Conservation (phyloP, 2,329 filamentous ascomycete species). For the Penicillium griseofulvum region DNA sequence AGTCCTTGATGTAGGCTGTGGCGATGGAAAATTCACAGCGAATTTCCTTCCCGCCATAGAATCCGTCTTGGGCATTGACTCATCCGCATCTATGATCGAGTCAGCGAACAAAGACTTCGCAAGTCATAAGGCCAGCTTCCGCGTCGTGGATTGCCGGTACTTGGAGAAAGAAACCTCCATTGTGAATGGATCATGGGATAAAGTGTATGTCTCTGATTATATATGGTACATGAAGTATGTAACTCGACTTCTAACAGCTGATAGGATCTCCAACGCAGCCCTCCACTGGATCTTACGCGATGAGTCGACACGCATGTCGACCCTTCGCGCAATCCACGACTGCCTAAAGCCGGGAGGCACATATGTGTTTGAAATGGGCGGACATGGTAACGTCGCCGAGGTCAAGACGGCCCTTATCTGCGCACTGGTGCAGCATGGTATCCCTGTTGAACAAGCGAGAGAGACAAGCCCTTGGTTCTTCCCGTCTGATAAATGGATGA, state of each 20-base stretch:
- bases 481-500: slow-evolving; percentile 62
- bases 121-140: slow-evolving; percentile 26
- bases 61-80: slow-evolving; percentile 59
- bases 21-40: slow-evolving; percentile 60
- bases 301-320: slow-evolving; percentile 44
- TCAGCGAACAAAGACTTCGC: slow-evolving; percentile 49
- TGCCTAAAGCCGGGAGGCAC: slow-evolving; percentile 55
- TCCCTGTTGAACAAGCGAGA: slow-evolving; percentile 50
- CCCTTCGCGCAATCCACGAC: slow-evolving; percentile 55
- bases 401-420: slow-evolving; percentile 58
- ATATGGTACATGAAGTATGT: background rate
- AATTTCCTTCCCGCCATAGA: slow-evolving; percentile 52
- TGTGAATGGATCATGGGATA: slow-evolving; percentile 42
- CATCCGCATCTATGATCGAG: slow-evolving; percentile 59
- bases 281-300: slow-evolving; percentile 64
- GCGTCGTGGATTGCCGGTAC: slow-evolving; percentile 37
- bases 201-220: slow-evolving; percentile 45
- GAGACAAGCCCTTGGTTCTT: slow-evolving; percentile 69
- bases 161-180: slow-evolving; percentile 29
- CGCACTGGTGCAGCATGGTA: slow-evolving; percentile 51
- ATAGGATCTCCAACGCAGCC: slow-evolving; percentile 60
- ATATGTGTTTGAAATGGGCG: slow-evolving; percentile 71
- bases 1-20: slow-evolving; percentile 64
- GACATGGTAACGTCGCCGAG: slow-evolving; percentile 66
- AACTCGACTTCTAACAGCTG: background rate